Evolutionary conservation across 1,284 basidiomycete species (phyloP).

Genomic region (Mycosarcoma mackinlayi): DNA sequence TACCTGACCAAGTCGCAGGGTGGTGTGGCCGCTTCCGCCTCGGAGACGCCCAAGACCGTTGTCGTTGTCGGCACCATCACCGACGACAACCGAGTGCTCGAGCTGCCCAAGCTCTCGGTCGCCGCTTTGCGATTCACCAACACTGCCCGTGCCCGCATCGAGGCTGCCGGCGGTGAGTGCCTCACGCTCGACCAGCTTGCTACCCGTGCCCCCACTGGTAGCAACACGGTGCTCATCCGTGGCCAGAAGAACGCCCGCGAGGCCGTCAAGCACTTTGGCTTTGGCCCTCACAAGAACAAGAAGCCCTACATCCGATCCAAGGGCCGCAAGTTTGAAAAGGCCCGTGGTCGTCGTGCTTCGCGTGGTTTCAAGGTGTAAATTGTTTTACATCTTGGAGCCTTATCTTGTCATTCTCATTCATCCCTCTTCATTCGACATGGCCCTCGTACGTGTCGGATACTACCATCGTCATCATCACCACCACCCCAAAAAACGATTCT

Average conservation of each 20-base stretch:
- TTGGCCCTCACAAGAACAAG: constrained; percentile 74
- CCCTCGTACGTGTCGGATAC: too few species aligned
- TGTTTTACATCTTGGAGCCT: not conserved
- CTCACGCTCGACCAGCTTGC: constrained; percentile 98
- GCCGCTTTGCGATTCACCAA: constrained; percentile 96
- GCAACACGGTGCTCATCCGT: constrained; percentile 91
- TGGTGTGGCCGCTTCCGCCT: constrained; percentile 66
- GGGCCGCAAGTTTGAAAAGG: constrained; percentile 85
- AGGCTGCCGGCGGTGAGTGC: constrained; percentile 92
- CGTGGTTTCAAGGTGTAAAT: constrained; percentile 69
- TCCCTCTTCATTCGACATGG: too few species aligned
- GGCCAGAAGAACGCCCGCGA: constrained; percentile 94
- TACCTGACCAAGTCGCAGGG: constrained; percentile 67
- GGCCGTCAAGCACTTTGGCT: constrained; percentile 92
- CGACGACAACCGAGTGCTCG: constrained; percentile 89
- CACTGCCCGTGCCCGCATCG: constrained; percentile 90
- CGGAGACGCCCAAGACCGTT: constrained; percentile 76
- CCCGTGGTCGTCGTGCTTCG: constrained; percentile 70
- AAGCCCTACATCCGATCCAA: constrained; percentile 92
- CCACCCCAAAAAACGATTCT: not conserved
- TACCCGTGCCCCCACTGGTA: constrained; percentile 88
- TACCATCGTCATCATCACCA: constrained; percentile 3
- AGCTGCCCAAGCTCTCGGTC: constrained; percentile 89
- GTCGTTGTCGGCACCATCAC: constrained; percentile 93
- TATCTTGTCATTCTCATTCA: not conserved